Evolutionary conservation across 148 eudicot genomes (phyloP).

Genomic region (Drosera capensis): DNA sequence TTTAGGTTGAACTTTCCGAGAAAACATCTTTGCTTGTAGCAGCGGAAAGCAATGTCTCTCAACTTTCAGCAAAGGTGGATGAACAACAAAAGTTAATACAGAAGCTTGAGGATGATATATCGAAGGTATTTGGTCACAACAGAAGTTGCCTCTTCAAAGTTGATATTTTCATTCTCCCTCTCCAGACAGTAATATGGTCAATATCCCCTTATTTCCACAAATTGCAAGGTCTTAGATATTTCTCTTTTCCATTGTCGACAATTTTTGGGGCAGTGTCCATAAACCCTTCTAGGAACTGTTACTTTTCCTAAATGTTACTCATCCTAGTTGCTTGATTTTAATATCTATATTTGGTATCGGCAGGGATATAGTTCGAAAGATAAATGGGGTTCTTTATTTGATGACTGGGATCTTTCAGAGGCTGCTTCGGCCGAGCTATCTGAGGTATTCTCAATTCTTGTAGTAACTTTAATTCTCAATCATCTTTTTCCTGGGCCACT

Average conservation of each 20-base stretch:
- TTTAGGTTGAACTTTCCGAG: conserved; percentile 81
- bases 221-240: no score
- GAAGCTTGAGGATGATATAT: conserved; percentile 97
- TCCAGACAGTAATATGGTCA: no score
- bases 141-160: not conserved
- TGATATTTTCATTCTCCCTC: not conserved
- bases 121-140: conserved; percentile 35
- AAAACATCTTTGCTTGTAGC: conserved; percentile 59
- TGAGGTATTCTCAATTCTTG: conserved; percentile 27
- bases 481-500: not conserved
- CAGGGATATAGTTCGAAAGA: conserved; percentile 96
- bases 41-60: conserved; percentile 65
- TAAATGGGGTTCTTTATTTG: conserved; percentile 48
- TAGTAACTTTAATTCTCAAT: not conserved
- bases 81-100: conserved; percentile 85
- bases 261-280: not conserved
- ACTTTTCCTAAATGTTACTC: not conserved
- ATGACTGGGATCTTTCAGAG: conserved; percentile 96
- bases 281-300: not conserved
- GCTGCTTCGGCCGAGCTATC: conserved; percentile 59
- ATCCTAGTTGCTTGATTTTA: not conserved
- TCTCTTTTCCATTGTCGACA: no score
- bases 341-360: not conserved
- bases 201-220: not conserved
- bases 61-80: conserved; percentile 48